Conservation (phyloP, 2,329 filamentous ascomycete species). For the Fusarium paranaense region DNA sequence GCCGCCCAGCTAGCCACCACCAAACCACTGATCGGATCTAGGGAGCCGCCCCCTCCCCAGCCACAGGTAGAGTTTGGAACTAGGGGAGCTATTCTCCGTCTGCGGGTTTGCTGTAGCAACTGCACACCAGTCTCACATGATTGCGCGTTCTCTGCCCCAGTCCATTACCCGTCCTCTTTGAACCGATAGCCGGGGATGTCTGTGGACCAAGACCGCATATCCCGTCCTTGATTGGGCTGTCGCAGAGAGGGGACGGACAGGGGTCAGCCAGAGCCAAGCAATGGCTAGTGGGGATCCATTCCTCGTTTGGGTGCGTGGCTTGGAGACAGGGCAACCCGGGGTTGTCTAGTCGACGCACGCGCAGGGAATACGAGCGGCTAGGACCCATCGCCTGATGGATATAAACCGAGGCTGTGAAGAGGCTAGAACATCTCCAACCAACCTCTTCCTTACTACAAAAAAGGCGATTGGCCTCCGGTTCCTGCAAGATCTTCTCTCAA, state of each 20-base stretch:
- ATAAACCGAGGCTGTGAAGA: constrained; percentile 32
- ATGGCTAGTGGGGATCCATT: constrained; percentile 13
- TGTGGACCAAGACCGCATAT: neutral
- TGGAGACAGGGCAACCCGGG: constrained; percentile 13
- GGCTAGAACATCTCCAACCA: constrained; percentile 18
- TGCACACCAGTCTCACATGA: neutral
- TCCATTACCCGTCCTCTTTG: neutral
- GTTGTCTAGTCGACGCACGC: constrained; percentile 30
- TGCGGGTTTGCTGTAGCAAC: neutral
- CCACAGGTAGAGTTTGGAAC: neutral
- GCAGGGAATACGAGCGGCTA: constrained; percentile 21
- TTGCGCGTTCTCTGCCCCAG: neutral
- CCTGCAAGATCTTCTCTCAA: constrained; percentile 3
- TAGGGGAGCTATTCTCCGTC: neutral
- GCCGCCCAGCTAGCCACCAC: neutral
- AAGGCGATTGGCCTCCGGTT: neutral
- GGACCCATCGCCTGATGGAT: constrained; percentile 23
- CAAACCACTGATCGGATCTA: neutral
- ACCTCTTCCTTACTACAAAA: constrained; percentile 13
- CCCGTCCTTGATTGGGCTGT: constrained; percentile 3
- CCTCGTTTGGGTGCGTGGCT: constrained; percentile 13
- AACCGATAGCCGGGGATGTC: neutral
- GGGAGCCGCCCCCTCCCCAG: neutral
- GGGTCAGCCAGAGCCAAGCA: neutral
- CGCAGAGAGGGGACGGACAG: neutral